Percentiles rank a stretch among this genome's conserved stretches.
phyloP scores from a whole-genome alignment of 2,329 filamentous ascomycete genomes.

The Phyllosticta paracitricarpa region DNA sequence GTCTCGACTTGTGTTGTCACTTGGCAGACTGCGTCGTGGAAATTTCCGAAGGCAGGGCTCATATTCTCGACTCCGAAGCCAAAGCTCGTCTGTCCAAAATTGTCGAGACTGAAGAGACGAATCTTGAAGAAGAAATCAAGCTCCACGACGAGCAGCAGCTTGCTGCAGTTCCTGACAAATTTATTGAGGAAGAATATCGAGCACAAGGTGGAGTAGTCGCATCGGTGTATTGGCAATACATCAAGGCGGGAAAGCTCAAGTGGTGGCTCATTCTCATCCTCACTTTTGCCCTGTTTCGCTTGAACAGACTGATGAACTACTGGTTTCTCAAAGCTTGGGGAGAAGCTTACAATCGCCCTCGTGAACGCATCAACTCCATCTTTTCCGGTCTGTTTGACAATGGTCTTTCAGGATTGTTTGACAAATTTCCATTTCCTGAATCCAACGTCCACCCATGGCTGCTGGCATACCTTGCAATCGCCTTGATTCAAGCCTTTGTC shows the following conservation, averaged over 20 bases:
- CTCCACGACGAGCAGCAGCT: slow-evolving; percentile 24
- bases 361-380: slow-evolving; percentile 15
- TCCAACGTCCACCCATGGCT: slow-evolving; percentile 66
- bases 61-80: slow-evolving; percentile 21
- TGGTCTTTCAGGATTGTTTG: slow-evolving; percentile 2
- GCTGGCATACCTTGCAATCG: slow-evolving; percentile 54
- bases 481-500: slow-evolving; percentile 22
- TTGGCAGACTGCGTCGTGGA: slow-evolving; percentile 66
- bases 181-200: slow-evolving; percentile 68
- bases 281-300: slow-evolving; percentile 53
- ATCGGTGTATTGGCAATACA: slow-evolving; percentile 73
- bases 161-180: slow-evolving; percentile 57
- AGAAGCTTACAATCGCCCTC: slow-evolving; percentile 52
- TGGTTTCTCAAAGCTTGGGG: slow-evolving; percentile 87
- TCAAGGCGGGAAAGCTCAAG: slow-evolving; percentile 65
- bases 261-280: slow-evolving; percentile 62
- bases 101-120: slow-evolving; percentile 10
- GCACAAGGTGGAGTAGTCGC: slow-evolving; percentile 66
- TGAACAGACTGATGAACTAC: slow-evolving; percentile 54
- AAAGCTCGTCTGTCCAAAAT: neutral
- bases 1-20: slow-evolving; percentile 59
- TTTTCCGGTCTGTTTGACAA: neutral
- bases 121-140: slow-evolving; percentile 15
- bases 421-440: slow-evolving; percentile 54
- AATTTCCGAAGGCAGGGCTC: slow-evolving; percentile 50